Base-by-base conservation (phyloP, 805 yeast species). In the Metschnikowia picachoensis region DNA sequence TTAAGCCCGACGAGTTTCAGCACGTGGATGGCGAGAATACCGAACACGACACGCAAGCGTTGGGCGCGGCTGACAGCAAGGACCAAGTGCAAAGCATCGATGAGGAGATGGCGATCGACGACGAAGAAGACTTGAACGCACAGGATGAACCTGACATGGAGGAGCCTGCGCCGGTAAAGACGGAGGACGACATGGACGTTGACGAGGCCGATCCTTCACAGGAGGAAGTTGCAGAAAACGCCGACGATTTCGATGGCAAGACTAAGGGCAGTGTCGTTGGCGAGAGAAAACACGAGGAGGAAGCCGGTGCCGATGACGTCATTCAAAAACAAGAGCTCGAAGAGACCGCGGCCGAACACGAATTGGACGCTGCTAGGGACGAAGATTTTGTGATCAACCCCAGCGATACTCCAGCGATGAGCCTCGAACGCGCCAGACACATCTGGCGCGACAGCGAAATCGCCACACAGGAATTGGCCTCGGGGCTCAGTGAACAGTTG, bases 401-500 rank as follows among this genome's bases (percentile, higher is more conserved):
- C n/a, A 62, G 60, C 20, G 50, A 65, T 49, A 55, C 30, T 53
- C 79, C 85, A 28, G 73, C 79, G 11, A 69, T 84, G 61, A 64
- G 68, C 14, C 50, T 80, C 25, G 87, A 82, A 5, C 86, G 79
- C 48, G 88, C 96, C 11, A 76, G 87, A 46, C 82, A 75, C 10
- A 61, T 89, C 30, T 95, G 99, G 99, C 80, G 78, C 55, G 69
- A 76, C 49, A 85, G 95, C 61, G 97, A 91, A 59, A 64, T 80
- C 15, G 80, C 87, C n/a, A 90, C 97, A 0, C 86, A 84, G 46
- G 98, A 91, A 52, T 70, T 94, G 31, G 85, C 97, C 2, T 81
- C 95, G 0, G 82, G 88, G 15, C 73, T 94, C 35, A 85, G 96
- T 62, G 99, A 94, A 68, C 99, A 94, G 65, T 74, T 94, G 49